Percentiles rank a stretch among this genome's conserved stretches.
phyloP scores from a whole-genome alignment of 2,329 filamentous ascomycete genomes.

The Coleophoma crateriformis region DNA sequence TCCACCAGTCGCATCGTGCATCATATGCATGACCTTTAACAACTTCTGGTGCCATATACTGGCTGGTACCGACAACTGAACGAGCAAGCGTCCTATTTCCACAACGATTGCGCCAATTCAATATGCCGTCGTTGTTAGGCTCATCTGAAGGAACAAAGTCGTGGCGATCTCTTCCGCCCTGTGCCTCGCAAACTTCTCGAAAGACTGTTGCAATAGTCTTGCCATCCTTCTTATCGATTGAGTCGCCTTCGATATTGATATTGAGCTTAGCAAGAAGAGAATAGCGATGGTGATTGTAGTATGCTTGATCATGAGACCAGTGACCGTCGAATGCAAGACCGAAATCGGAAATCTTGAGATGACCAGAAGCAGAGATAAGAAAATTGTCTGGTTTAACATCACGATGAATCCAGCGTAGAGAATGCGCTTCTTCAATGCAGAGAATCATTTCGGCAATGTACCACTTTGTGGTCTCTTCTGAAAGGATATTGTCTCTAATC shows the following conservation, averaged over 20 bases:
- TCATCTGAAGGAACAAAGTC: slow-evolving; percentile 26
- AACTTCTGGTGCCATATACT: slow-evolving; percentile 98
- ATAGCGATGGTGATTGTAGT: slow-evolving; percentile 80
- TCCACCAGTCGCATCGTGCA: slow-evolving; percentile 95
- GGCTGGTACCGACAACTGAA: slow-evolving; percentile 89
- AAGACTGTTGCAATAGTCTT: slow-evolving; percentile 32
- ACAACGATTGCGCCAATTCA: slow-evolving; percentile 65
- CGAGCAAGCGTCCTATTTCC: slow-evolving; percentile 69
- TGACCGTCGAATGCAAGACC: slow-evolving; percentile 92
- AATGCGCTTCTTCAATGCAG: slow-evolving; percentile 88
- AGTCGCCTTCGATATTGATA: slow-evolving; percentile 68
- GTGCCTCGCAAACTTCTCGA: slow-evolving; percentile 27
- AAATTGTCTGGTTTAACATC: slow-evolving; percentile 99
- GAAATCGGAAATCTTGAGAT: slow-evolving; percentile 95
- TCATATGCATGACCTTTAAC: slow-evolving; percentile 79
- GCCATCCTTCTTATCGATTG: slow-evolving; percentile 58
- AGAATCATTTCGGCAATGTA: slow-evolving; percentile 96
- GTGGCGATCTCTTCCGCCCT: slow-evolving; percentile 31
- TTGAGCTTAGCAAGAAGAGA: slow-evolving; percentile 71
- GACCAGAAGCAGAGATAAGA: slow-evolving; percentile 78
- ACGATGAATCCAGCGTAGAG: slow-evolving; percentile 84
- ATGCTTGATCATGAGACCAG: slow-evolving; percentile 86
- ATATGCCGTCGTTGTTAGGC: slow-evolving; percentile 40
- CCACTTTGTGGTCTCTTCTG: slow-evolving; percentile 73
- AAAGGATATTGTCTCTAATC: slow-evolving; percentile 77